Evolutionary conservation across 2,329 filamentous ascomycete genomes (phyloP).

Genomic region (Calonectria pteridis): DNA sequence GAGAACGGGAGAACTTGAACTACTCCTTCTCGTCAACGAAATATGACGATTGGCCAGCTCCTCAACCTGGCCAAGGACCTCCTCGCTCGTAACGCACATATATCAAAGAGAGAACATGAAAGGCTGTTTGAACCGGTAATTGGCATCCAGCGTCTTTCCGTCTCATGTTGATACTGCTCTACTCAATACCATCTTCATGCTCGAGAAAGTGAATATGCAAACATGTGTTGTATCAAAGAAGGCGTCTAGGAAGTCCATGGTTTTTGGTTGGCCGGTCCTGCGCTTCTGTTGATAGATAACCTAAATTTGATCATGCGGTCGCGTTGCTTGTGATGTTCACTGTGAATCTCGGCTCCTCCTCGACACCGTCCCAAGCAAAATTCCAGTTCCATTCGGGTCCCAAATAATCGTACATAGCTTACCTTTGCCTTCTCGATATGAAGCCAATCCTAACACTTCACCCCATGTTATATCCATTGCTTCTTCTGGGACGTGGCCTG

Average conservation of each 20-base stretch:
- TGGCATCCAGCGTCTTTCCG: background rate
- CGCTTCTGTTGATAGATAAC: background rate
- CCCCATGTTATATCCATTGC: background rate
- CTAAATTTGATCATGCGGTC: background rate
- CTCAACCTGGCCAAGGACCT: slow-evolving; percentile 10
- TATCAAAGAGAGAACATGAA: background rate
- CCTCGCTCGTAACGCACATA: slow-evolving; percentile 12
- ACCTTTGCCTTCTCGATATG: background rate
- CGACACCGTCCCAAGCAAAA: background rate
- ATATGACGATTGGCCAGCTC: slow-evolving; percentile 43
- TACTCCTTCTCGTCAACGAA: slow-evolving; percentile 49
- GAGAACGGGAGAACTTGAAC: slow-evolving; percentile 70
- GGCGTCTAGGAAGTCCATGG: background rate
- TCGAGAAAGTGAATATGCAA: background rate
- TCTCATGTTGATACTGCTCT: background rate
- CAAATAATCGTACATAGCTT: background rate
- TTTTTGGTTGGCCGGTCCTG: background rate
- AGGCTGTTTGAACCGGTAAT: background rate
- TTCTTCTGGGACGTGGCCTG: no score
- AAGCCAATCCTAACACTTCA: background rate
- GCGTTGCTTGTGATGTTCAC: background rate
- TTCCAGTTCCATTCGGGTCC: background rate
- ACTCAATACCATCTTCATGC: background rate
- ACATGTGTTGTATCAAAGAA: background rate
- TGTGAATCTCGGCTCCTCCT: background rate